These are phyloP conservation scores for Pilobolus umbonatus DNA, from an alignment of 192 early-diverging fungal genomes.

Conservation along the genomic window DNA sequence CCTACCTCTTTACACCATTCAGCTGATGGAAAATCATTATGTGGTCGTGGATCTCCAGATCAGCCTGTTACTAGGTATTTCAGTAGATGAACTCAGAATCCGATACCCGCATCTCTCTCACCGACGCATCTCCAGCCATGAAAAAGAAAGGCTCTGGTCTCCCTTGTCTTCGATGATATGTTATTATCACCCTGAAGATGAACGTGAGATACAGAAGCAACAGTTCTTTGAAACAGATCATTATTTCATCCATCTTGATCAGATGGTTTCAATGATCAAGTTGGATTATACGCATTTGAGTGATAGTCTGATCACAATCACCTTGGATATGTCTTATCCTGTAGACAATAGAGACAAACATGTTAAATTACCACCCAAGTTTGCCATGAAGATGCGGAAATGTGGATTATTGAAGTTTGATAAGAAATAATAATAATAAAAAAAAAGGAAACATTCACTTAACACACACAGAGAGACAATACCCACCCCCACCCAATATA, in stretches of 20 bases:
- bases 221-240: conserved; percentile 53
- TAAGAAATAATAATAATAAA: neutral
- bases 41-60: conserved; percentile 70
- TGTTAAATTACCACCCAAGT: conserved; percentile 32
- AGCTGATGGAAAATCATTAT: conserved; percentile 38
- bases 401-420: conserved; percentile 9
- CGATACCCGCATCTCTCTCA: conserved; percentile 59
- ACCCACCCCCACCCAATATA: neutral
- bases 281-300: conserved; percentile 59
- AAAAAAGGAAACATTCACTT: no score
- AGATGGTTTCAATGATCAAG: conserved; percentile 57
- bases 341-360: neutral
- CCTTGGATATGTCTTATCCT: conserved; percentile 57
- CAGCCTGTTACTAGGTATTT: conserved; percentile 52
- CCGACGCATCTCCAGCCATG: conserved; percentile 41
- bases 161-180: conserved; percentile 61
- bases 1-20: conserved; percentile 67
- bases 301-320: conserved; percentile 62
- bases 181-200: conserved; percentile 1
- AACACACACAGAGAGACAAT: no score
- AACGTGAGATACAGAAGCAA: conserved; percentile 49
- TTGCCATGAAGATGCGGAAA: conserved; percentile 38
- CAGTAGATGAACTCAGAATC: conserved; percentile 43
- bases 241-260: conserved; percentile 64
- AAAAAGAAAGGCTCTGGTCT: conserved; percentile 69